Conservation (phyloP, 2,329 filamentous ascomycete genomes). For the Sclerotinia nivalis region DNA sequence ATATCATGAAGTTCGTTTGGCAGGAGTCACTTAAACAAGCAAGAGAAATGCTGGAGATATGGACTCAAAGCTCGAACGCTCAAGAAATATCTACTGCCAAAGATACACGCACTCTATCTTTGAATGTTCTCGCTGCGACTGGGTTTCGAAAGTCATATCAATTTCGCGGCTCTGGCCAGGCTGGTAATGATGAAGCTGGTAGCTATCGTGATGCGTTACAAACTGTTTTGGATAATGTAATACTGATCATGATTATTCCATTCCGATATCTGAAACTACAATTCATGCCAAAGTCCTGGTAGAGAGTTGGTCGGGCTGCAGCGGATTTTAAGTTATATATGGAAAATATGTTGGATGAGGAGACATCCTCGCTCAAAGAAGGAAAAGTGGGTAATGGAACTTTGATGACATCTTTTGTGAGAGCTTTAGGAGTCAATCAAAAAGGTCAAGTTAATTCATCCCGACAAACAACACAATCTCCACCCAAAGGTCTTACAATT, state of each 20-base stretch:
- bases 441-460: not conserved
- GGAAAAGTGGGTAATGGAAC: not conserved
- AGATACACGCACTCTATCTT: slow-evolving; percentile 7
- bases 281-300: not conserved
- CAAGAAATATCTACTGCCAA: slow-evolving; percentile 3
- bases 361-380: not conserved
- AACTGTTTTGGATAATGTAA: not conserved
- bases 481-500: not conserved
- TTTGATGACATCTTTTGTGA: slow-evolving; percentile 10
- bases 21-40: slow-evolving; percentile 5
- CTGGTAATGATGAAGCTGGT: not conserved
- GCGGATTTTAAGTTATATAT: not conserved
- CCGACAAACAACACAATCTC: not conserved
- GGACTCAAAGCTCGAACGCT: not conserved
- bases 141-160: not conserved
- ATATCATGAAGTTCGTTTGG: slow-evolving; percentile 13
- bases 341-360: slow-evolving; percentile 5
- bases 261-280: not conserved
- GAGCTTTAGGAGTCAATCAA: not conserved
- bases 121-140: slow-evolving; percentile 8
- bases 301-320: slow-evolving; percentile 1
- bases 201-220: slow-evolving; percentile 4
- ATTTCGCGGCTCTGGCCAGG: not conserved
- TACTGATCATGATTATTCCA: slow-evolving; percentile 4
- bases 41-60: not conserved